Evolutionary conservation across 305 asterid genomes (phyloP).

Genomic region (Plantago coronopus): DNA sequence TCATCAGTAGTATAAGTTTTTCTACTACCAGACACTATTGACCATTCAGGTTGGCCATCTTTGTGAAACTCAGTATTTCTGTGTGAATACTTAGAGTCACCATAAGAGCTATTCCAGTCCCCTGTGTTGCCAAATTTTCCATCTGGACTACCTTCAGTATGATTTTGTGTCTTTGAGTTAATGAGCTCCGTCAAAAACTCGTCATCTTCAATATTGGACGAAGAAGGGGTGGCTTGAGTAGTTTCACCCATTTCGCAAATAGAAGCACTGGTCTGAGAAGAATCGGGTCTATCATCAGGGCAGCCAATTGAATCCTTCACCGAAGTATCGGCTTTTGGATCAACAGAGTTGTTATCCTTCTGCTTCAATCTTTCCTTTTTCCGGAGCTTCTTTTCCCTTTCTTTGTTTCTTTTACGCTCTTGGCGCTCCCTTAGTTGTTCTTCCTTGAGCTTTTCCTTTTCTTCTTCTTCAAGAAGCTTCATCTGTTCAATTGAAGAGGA

Average conservation of each 20-base stretch:
- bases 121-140: conserved; percentile 37
- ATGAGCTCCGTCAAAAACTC: conserved; percentile 45
- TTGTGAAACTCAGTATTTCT: conserved; percentile 55
- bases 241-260: conserved; percentile 50
- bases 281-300: conserved; percentile 40
- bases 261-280: conserved; percentile 39
- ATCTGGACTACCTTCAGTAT: conserved; percentile 43
- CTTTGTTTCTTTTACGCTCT: conserved; percentile 87
- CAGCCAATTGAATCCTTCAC: conserved; percentile 42
- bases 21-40: conserved; percentile 60
- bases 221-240: conserved; percentile 42
- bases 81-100: conserved; percentile 50
- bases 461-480: conserved; percentile 99
- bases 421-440: conserved; percentile 51
- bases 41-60: conserved; percentile 47
- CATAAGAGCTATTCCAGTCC: conserved; percentile 43
- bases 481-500: conserved; percentile 42
- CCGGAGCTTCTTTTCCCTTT: conserved; percentile 86
- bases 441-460: conserved; percentile 69
- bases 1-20: conserved; percentile 47
- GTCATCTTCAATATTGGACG: conserved; percentile 52
- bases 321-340: conserved; percentile 35
- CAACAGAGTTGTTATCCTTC: conserved; percentile 58
- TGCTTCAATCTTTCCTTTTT: conserved; percentile 88
- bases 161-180: conserved; percentile 41